Conservation (phyloP, 2,329 filamentous ascomycete genomes). For the Endothia cerciana region DNA sequence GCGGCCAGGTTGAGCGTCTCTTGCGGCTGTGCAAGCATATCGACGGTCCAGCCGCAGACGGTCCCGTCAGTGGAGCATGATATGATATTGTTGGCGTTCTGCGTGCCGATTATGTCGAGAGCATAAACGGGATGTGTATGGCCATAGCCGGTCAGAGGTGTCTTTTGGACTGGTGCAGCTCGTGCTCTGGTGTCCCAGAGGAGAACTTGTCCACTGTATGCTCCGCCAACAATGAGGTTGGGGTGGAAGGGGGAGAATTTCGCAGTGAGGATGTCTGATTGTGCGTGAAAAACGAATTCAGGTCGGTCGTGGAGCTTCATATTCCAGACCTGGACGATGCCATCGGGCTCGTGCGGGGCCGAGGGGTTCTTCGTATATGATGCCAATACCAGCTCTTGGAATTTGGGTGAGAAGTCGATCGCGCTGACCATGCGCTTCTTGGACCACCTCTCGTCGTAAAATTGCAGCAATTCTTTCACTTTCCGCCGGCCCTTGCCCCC, state of each 20-base stretch:
- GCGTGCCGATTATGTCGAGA: slow-evolving; percentile 92
- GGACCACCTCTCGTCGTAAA: slow-evolving; percentile 94
- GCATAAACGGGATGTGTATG: slow-evolving; percentile 97
- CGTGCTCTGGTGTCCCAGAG: slow-evolving; percentile 95
- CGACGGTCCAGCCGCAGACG: slow-evolving; percentile 95
- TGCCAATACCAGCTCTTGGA: slow-evolving; percentile 87
- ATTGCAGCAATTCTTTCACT: slow-evolving; percentile 87
- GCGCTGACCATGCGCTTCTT: slow-evolving; percentile 97
- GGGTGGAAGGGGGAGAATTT: slow-evolving; percentile 99
- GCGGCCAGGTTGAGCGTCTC: slow-evolving; percentile 88
- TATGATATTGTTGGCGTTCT: slow-evolving; percentile 98
- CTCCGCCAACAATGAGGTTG: slow-evolving; percentile 92
- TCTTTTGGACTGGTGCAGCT: slow-evolving; percentile 91
- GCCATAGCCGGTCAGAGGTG: slow-evolving; percentile 89
- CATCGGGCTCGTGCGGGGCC: slow-evolving; percentile 90
- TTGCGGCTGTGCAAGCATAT: slow-evolving; percentile 96
- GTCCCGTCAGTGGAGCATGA: slow-evolving; percentile 96
- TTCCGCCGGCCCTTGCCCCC: slow-evolving; percentile 73
- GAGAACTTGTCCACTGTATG: slow-evolving; percentile 94
- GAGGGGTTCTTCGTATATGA: slow-evolving; percentile 98
- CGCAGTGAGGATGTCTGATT: slow-evolving; percentile 91
- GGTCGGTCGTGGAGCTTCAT: slow-evolving; percentile 90
- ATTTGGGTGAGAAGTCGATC: slow-evolving; percentile 94
- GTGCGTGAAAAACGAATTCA: slow-evolving; percentile 95
- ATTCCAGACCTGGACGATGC: slow-evolving; percentile 96